These are phyloP conservation scores for Ceratocystis colombiana DNA, from an alignment of 2,329 filamentous ascomycete genomes.

Conservation along the genomic window DNA sequence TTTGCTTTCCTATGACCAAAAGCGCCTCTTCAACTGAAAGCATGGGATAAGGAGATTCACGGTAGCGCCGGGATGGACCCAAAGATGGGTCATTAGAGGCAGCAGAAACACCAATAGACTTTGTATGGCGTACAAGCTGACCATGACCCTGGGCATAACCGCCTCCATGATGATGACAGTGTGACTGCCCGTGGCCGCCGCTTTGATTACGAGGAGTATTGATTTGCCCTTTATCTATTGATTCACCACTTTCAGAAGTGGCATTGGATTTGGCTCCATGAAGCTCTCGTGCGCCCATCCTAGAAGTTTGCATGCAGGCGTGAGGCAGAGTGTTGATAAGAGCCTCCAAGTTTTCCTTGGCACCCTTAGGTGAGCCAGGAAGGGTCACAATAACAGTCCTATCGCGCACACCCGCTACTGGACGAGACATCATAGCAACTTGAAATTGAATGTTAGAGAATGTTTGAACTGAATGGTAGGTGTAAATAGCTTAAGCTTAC, in stretches of 20 bases:
- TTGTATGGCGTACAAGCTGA: constrained; percentile 62
- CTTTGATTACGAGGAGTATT: constrained; percentile 46
- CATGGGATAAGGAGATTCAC: constrained; percentile 88
- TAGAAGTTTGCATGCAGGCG: constrained; percentile 82
- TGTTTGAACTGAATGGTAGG: constrained; percentile 23
- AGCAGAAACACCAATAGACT: constrained; percentile 43
- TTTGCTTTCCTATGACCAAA: constrained; percentile 58
- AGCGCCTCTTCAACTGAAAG: constrained; percentile 75
- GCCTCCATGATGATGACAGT: constrained; percentile 44
- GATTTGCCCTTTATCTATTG: constrained; percentile 41
- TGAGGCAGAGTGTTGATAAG: constrained; percentile 86
- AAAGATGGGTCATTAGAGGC: constrained; percentile 52
- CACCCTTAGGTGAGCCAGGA: constrained; percentile 89
- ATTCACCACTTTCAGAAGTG: constrained; percentile 63
- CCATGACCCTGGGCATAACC: constrained; percentile 54
- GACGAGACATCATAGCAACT: constrained; percentile 96
- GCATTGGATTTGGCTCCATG: constrained; percentile 57
- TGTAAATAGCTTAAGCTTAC: constrained; percentile 43
- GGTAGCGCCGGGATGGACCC: constrained; percentile 59
- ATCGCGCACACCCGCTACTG: constrained; percentile 77
- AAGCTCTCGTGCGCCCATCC: constrained; percentile 66
- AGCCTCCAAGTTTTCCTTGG: constrained; percentile 82
- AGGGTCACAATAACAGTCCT: constrained; percentile 76
- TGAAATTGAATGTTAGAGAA: constrained; percentile 1
- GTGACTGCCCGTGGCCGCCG: constrained; percentile 40